These are phyloP conservation scores for Musa itinerans DNA, from an alignment of 176 grass and related monocot genomes.

Conservation along the genomic window DNA sequence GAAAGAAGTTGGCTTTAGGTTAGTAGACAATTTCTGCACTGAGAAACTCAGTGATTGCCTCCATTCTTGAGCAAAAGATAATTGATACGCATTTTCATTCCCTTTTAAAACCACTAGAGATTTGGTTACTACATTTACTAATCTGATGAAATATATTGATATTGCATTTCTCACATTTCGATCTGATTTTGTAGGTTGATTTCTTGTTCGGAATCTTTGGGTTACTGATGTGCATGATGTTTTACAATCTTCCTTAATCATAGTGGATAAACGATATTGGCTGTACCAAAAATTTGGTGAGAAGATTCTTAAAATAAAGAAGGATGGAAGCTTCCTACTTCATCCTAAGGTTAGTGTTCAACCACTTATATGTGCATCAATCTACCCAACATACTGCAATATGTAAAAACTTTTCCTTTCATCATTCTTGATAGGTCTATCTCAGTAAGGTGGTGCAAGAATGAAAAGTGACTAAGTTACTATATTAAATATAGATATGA, in stretches of 20 bases:
- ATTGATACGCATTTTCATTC: no score
- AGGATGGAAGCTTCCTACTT: neutral
- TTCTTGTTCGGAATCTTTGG: neutral
- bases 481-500: neutral
- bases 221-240: neutral
- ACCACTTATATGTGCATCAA: neutral
- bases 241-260: neutral
- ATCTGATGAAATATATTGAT: neutral
- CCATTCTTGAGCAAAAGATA: no score
- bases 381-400: neutral
- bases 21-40: no score
- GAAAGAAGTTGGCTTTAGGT: no score
- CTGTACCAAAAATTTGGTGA: neutral
- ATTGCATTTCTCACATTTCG: neutral
- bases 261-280: neutral
- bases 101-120: neutral
- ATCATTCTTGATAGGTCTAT: neutral
- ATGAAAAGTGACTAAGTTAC: neutral
- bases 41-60: no score
- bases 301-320: neutral
- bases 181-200: neutral
- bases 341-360: neutral
- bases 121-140: neutral
- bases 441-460: neutral
- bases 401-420: neutral